Conservation (phyloP, 2,329 filamentous ascomycete species). For the Berkeleyomyces basicola region DNA sequence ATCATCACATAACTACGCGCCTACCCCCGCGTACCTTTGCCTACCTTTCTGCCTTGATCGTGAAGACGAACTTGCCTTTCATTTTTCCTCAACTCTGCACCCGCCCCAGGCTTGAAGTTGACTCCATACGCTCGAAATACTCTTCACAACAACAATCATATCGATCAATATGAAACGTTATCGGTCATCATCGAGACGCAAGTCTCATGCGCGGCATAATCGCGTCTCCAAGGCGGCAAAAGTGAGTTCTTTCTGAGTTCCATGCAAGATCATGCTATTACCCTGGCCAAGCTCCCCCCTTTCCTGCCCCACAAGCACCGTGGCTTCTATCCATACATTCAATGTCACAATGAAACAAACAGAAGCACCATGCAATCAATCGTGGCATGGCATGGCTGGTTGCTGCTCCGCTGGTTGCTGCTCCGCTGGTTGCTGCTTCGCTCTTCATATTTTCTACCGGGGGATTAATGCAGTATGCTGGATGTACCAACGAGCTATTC, state of each 20-base stretch:
- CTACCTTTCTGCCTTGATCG: neutral
- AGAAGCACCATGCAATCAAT: no score
- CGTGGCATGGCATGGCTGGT: no score
- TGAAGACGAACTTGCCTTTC: neutral
- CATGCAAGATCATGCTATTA: neutral
- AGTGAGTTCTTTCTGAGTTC: neutral
- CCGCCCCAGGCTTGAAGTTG: neutral
- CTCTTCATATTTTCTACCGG: no score
- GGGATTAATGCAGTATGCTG: no score
- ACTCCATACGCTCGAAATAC: neutral
- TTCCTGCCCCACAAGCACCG: neutral
- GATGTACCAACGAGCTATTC: no score
- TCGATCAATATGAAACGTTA: neutral
- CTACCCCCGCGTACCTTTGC: neutral
- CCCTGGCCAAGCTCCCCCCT: neutral
- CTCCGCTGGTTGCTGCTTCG: no score
- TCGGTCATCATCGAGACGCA: neutral
- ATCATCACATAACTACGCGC: no score
- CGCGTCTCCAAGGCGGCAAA: neutral
- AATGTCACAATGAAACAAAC: no score
- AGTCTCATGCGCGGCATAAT: neutral
- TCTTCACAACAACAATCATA: neutral
- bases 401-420: no score
- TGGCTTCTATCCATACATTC: no score
- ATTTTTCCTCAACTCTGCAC: neutral